Base-by-base conservation (phyloP, 495 filamentous ascomycete species). In the Aspergillus sclerotioniger region DNA sequence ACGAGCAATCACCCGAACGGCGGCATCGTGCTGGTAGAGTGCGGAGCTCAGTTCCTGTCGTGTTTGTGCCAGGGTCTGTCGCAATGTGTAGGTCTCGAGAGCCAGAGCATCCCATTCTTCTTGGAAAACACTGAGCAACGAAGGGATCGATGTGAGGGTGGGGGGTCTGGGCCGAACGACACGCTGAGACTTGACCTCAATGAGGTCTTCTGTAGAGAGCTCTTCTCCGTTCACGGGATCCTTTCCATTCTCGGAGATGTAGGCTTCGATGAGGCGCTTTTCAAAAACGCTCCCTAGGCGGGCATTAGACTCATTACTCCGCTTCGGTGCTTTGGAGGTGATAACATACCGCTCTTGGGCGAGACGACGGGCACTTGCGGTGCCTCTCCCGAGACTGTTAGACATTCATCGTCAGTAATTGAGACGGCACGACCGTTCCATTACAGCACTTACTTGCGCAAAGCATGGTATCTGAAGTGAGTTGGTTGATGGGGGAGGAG, bases 51-150 rank as follows among this genome's bases (percentile, higher is more conserved):
- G 84, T 75, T 98, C 95, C 73, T 98, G 92, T 65, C 92, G 81
- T 28, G 90, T 94, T 66, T 96, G 91, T 44, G 87, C 80, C 59
- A 98, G 75, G 59, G 96, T 91, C 69, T 96, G 90, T 71, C 88
- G 85, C 35, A 97, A 76, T 51, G 90, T 91, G 69, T 90, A 96
- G 51, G 90, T 86, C 71, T 98, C 94, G 17, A 98, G 77, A 29
- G 92, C 89, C 28, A 97, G 71, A 9, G 94, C 88, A 71, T 98
- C 94, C 94, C 94, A 98, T 80, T 98, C 94, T 64, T 96, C 93
- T 63, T 98, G 94, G 67, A 98, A 97, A n/a, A 90, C 87, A 39
- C 88, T 89, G 58, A 98, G 89, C 21, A 98, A 82, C n/a, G 94
- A 91, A 7, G 94, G 94, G 60, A 98, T 95, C 25, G 94, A 98